Evolutionary conservation across 75 land plant genomes (phyloP).

Genomic region (Pinus albicaulis): DNA sequence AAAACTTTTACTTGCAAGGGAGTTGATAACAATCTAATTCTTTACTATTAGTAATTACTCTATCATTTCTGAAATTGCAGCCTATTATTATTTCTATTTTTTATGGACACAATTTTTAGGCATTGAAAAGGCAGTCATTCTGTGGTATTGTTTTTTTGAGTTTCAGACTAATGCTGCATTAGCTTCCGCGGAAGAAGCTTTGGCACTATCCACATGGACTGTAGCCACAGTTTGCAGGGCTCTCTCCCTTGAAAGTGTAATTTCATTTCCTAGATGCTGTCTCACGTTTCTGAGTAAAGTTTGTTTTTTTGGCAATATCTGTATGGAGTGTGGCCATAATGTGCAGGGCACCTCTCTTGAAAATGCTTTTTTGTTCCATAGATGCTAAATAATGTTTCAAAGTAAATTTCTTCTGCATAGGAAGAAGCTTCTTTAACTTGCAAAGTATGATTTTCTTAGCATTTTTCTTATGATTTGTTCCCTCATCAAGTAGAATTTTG

Average conservation of each 20-base stretch:
- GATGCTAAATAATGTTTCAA: not conserved
- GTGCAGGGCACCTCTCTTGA: too few relatives aligned
- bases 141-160: not conserved
- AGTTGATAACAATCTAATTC: not conserved
- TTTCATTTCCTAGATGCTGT: not conserved
- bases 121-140: not conserved
- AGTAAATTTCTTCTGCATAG: not conserved
- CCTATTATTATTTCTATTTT: not conserved
- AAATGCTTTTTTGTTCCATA: not conserved
- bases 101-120: not conserved
- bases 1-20: not conserved
- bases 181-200: conserved; percentile 87
- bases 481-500: not conserved
- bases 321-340: too few relatives aligned
- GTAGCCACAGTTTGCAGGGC: conserved; percentile 86
- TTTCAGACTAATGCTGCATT: conserved; percentile 57
- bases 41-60: not conserved
- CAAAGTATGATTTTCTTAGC: not conserved
- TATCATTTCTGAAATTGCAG: not conserved
- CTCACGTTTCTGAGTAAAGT: too few relatives aligned
- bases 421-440: not conserved
- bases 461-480: not conserved
- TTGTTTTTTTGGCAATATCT: too few relatives aligned
- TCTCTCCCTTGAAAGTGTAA: conserved; percentile 90
- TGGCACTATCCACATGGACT: conserved; percentile 82